Evolutionary conservation across 768 basidiomycete species (phyloP).

Genomic region (Lyophyllum semitale): DNA sequence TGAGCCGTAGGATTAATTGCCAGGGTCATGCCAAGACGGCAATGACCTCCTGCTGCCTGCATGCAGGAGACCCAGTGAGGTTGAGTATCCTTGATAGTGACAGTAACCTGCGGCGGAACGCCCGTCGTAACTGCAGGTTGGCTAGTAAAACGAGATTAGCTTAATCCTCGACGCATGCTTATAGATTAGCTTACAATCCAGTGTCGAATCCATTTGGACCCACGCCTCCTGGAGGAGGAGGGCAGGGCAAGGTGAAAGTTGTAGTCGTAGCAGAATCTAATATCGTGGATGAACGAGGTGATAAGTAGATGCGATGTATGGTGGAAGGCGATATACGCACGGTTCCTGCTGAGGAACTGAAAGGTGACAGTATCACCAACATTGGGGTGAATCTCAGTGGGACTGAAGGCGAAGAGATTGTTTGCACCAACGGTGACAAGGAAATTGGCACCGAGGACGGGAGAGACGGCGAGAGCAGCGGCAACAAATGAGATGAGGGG

Average conservation of each 20-base stretch:
- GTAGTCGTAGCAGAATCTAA: conserved; percentile 4
- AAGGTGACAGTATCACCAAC: conserved; percentile 2
- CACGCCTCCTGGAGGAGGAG: conserved; percentile 1
- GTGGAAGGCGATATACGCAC: not conserved
- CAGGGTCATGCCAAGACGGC: conserved; percentile 5
- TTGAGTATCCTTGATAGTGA: not conserved
- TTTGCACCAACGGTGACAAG: not conserved
- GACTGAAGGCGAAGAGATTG: conserved; percentile 1
- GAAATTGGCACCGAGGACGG: not conserved
- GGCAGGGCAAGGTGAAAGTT: not conserved
- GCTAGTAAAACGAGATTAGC: not conserved
- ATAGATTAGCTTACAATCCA: not conserved
- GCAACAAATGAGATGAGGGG: not conserved
- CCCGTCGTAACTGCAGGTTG: not conserved
- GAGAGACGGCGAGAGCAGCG: not conserved
- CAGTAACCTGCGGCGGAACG: not conserved
- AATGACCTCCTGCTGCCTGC: conserved; percentile 4
- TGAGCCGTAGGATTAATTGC: not conserved
- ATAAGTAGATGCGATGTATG: not conserved
- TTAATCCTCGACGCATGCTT: not conserved
- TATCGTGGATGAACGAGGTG: not conserved
- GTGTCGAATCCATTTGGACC: conserved; percentile 1
- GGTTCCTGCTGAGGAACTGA: conserved; percentile 4
- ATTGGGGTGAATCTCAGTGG: not conserved
- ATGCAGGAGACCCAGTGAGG: conserved; percentile 8